Conservation (phyloP, 129 eudicot genomes). For the Mikania micrantha region DNA sequence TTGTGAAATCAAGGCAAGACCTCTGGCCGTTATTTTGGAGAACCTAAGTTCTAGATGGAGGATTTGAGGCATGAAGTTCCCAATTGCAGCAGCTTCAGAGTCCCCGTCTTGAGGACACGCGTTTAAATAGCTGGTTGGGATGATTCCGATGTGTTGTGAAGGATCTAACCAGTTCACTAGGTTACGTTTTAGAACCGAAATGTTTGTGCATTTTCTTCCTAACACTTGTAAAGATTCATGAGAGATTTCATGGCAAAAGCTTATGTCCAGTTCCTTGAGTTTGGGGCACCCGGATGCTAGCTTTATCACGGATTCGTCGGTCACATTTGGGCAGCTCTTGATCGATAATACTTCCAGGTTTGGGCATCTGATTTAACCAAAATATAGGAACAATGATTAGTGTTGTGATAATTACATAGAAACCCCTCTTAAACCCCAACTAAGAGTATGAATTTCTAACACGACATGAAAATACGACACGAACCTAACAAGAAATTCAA, state of each 20-base stretch:
- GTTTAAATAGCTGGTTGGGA: conserved; percentile 60
- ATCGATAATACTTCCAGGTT: conserved; percentile 76
- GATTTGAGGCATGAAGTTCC: conserved; percentile 59
- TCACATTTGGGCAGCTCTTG: conserved; percentile 69
- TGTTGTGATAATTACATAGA: neutral
- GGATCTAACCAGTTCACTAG: conserved; percentile 83
- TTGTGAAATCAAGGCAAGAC: conserved; percentile 59
- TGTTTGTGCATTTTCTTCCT: conserved; percentile 56
- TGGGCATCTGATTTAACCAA: conserved; percentile 55
- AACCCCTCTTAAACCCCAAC: too few species aligned
- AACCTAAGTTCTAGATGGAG: conserved; percentile 73
- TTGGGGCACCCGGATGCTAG: conserved; percentile 67
- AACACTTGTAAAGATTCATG: conserved; percentile 48
- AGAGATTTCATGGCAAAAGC: conserved; percentile 90
- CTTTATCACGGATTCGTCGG: conserved; percentile 47
- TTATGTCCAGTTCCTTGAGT: conserved; percentile 77
- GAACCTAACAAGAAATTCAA: too few species aligned
- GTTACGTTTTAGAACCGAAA: conserved; percentile 55
- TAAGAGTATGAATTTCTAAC: too few species aligned
- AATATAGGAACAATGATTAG: neutral
- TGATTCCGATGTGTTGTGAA: conserved; percentile 64
- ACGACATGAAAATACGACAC: too few species aligned
- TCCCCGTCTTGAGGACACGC: conserved; percentile 91
- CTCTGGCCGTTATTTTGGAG: conserved; percentile 62
- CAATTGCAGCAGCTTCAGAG: conserved; percentile 80